Evolutionary conservation across 352 stramenopile genomes (phyloP).

Genomic region (Phytophthora tentaculata): DNA sequence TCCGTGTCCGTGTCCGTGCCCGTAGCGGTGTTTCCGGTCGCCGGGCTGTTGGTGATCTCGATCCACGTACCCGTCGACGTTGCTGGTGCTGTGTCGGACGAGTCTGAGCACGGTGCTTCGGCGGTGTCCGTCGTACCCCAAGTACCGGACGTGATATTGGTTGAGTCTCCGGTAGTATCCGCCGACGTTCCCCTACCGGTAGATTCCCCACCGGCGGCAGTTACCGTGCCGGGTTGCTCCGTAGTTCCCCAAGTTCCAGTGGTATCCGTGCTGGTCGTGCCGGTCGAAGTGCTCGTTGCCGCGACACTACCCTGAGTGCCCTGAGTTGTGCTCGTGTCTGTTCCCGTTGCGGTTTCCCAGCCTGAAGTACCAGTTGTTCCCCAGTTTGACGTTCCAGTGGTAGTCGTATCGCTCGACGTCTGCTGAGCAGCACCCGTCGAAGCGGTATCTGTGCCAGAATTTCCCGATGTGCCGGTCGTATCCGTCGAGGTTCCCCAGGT

Average conservation of each 20-base stretch:
- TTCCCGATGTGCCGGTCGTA: constrained; percentile 13
- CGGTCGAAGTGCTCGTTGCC: constrained; percentile 1
- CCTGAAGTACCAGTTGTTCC: background rate
- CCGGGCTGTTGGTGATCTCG: constrained; percentile 31
- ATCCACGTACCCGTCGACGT: constrained; percentile 26
- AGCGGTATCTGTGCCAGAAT: background rate
- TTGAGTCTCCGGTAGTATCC: background rate
- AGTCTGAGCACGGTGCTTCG: constrained; percentile 20
- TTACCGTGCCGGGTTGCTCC: constrained; percentile 2
- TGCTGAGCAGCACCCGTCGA: constrained; percentile 5
- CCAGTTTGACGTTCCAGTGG: background rate
- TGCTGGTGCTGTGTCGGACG: constrained; percentile 18
- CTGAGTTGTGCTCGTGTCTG: background rate
- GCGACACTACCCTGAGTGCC: constrained; percentile 1
- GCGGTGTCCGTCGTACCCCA: constrained; percentile 13
- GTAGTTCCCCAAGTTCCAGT: constrained; percentile 3
- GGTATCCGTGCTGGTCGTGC: constrained; percentile 10
- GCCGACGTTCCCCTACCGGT: background rate
- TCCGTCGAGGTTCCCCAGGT: constrained; percentile 9
- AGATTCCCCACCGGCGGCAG: background rate
- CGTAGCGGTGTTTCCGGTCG: constrained; percentile 12
- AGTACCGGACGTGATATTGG: constrained; percentile 2
- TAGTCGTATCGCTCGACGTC: background rate
- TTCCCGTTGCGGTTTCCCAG: constrained; percentile 3
- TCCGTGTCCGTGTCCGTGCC: background rate